Percentiles rank a stretch among this genome's conserved stretches.
These are phyloP conservation scores for Pichia nanzhaoensis DNA, from an alignment of 805 yeast species.

Conservation along the genomic window DNA sequence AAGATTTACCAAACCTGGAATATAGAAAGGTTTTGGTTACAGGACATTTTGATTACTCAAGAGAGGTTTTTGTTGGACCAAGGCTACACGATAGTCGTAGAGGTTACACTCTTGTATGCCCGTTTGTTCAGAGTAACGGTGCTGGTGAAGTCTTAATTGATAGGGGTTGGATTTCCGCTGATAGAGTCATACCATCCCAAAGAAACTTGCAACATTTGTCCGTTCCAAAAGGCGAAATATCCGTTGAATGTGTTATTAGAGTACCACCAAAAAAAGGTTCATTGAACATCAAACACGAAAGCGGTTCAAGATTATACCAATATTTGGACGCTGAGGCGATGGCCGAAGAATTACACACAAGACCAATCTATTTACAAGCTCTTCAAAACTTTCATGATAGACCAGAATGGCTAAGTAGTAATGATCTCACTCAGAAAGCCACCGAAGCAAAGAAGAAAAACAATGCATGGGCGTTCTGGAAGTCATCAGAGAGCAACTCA, in stretches of 20 bases:
- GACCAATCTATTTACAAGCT: constrained; percentile 74
- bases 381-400: constrained; percentile 61
- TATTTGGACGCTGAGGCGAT: constrained; percentile 78
- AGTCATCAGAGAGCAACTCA: neutral
- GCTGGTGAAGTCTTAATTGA: constrained; percentile 76
- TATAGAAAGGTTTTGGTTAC: constrained; percentile 70
- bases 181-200: constrained; percentile 47
- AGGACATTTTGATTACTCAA: constrained; percentile 75
- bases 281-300: constrained; percentile 62
- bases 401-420: constrained; percentile 35
- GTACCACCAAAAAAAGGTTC: constrained; percentile 56
- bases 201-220: constrained; percentile 62
- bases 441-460: constrained; percentile 5
- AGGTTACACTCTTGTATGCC: constrained; percentile 79
- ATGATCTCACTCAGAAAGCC: constrained; percentile 8
- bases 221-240: constrained; percentile 65
- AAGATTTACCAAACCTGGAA: constrained; percentile 63
- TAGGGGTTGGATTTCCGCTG: constrained; percentile 87
- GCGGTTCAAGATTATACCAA: constrained; percentile 62
- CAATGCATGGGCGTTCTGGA: constrained; percentile 13
- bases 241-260: constrained; percentile 68
- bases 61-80: constrained; percentile 92
- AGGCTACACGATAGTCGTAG: constrained; percentile 62
- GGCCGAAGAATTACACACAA: constrained; percentile 59
- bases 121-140: constrained; percentile 67